These are phyloP conservation scores for Annulohypoxylon stygium DNA, from an alignment of 495 filamentous ascomycete genomes.

Conservation along the genomic window DNA sequence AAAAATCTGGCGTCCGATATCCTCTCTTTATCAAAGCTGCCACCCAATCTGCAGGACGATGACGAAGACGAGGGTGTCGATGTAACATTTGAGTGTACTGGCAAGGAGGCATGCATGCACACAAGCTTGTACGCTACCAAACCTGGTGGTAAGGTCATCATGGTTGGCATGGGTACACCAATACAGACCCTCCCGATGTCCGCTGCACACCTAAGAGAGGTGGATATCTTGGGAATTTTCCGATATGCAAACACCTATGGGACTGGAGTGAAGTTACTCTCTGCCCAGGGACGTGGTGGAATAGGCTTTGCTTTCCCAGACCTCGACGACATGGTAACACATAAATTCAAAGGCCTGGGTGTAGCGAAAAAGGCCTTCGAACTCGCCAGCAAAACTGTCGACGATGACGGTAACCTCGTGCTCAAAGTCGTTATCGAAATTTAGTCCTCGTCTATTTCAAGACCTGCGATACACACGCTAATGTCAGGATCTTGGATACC, in stretches of 20 bases:
- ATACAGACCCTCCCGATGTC: slow-evolving; percentile 88
- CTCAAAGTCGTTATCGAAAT: slow-evolving; percentile 86
- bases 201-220: slow-evolving; percentile 86
- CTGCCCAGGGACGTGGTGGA: slow-evolving; percentile 67
- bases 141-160: slow-evolving; percentile 83
- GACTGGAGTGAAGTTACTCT: slow-evolving; percentile 77
- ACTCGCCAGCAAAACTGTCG: slow-evolving; percentile 83
- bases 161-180: slow-evolving; percentile 95
- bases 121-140: slow-evolving; percentile 85
- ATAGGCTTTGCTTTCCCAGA: slow-evolving; percentile 69
- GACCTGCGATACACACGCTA: not conserved
- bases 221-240: slow-evolving; percentile 94
- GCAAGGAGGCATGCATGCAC: slow-evolving; percentile 87
- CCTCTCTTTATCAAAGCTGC: slow-evolving; percentile 59
- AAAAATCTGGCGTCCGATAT: slow-evolving; percentile 68
- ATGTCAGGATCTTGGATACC: slow-evolving; percentile 20
- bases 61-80: slow-evolving; percentile 75
- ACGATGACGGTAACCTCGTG: slow-evolving; percentile 80
- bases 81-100: slow-evolving; percentile 90
- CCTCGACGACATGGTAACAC: slow-evolving; percentile 79
- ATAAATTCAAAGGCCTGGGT: slow-evolving; percentile 76
- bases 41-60: slow-evolving; percentile 51
- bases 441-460: slow-evolving; percentile 39
- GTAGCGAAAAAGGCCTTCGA: slow-evolving; percentile 77
- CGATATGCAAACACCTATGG: slow-evolving; percentile 90